Evolutionary conservation across 1,284 basidiomycete species (phyloP), one percentile per base, ranked within the genome.

Genomic region (Tremellales sp.): DNA sequence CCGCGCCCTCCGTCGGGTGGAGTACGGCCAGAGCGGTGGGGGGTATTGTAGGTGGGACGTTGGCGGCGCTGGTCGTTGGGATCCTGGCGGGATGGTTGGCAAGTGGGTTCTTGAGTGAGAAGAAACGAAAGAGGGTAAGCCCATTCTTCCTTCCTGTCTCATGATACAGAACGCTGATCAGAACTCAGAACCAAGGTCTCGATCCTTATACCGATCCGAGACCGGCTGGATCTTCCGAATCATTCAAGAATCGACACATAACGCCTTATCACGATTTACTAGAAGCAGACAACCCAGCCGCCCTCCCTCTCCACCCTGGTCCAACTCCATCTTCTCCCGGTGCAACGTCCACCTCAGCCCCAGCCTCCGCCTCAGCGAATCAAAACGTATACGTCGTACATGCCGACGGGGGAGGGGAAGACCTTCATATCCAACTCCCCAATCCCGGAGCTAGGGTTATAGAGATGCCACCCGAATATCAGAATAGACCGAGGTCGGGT

Each of bases 301-400:
- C n/a, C n/a, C n/a, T n/a, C n/a, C 29, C 15, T 31, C 29, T 31
- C 29, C 10, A 31, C 29, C 8, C 29, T 31, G 29, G n/a, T n/a
- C n/a, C n/a, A n/a, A n/a, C n/a, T n/a, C n/a, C n/a, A n/a, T n/a
- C n/a, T n/a, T n/a, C n/a, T n/a, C 19, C 35, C n/a, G 17, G 8
- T 15, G 45, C 49, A 27, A 42, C 46, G 37, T 48, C 52, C 11
- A 27, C 45, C 36, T 48, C 52, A 11, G 27, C 40, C 6, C 15
- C 21, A 3, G 23, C 13, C 12, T 26, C 37, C 26, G 23, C 17
- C 4, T 24, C 40, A 11, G 33, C 43, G 35, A 36, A 36, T 13
- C 43, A 60, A 25, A 61, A 62, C 17, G 58, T 64, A 8, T 64
- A 64, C 35, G 58, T 64, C 3, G 62, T 64, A 0, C 62, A 64